These are phyloP conservation scores for Cornus suecica DNA, from an alignment of 148 eudicot species.

Conservation along the genomic window DNA sequence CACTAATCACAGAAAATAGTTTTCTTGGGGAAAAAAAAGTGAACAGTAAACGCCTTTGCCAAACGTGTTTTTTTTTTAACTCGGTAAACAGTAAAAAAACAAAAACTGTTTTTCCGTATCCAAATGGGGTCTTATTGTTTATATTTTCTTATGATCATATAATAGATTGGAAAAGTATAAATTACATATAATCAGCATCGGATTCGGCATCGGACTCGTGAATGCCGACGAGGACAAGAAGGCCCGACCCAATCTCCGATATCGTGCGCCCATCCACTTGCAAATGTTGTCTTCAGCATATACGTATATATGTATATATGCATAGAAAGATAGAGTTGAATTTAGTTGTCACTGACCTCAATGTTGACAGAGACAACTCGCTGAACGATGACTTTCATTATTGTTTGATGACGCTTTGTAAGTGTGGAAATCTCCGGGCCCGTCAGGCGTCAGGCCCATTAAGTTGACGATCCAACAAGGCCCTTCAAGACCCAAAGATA, in stretches of 20 bases:
- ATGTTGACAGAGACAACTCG: slow-evolving; percentile 86
- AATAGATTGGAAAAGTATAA: not conserved
- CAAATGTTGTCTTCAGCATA: slow-evolving; percentile 6
- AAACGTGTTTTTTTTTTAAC: too few species aligned
- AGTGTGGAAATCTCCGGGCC: too few species aligned
- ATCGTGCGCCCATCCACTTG: slow-evolving; percentile 87
- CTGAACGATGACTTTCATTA: slow-evolving; percentile 89
- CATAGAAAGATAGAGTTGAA: slow-evolving; percentile 7
- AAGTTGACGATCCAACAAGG: too few species aligned
- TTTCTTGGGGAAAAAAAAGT: too few species aligned
- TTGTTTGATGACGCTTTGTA: slow-evolving; percentile 13
- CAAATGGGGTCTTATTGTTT: too few species aligned
- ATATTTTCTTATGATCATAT: too few species aligned
- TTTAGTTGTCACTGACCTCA: slow-evolving; percentile 38
- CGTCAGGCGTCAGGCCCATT: too few species aligned
- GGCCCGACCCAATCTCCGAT: slow-evolving; percentile 83
- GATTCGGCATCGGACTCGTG: slow-evolving; percentile 69
- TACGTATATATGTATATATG: not conserved
- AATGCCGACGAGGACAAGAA: slow-evolving; percentile 77
- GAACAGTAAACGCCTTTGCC: too few species aligned
- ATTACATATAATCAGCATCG: slow-evolving; percentile 80
- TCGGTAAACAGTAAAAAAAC: too few species aligned
- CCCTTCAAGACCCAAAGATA: too few species aligned
- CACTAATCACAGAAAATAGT: too few species aligned
- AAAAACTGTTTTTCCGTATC: too few species aligned